Percentiles rank a stretch among this genome's conserved stretches.
These are phyloP conservation scores for Neopestalotiopsis sp. DNA, from an alignment of 2,329 filamentous ascomycete species.

Conservation along the genomic window DNA sequence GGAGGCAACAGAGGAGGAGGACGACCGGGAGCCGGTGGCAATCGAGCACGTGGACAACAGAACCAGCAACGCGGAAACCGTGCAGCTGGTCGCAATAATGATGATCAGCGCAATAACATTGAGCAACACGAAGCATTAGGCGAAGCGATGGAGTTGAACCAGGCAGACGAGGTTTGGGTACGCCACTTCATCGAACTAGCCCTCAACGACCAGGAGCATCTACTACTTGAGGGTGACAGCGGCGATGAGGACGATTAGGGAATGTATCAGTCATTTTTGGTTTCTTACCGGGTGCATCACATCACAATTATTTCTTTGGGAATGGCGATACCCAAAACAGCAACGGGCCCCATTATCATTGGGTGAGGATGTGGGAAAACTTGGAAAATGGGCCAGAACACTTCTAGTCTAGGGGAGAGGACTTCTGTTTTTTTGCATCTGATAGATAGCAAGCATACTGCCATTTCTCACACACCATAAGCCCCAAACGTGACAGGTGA, in stretches of 20 bases:
- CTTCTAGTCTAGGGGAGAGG: background rate
- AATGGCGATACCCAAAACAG: constrained; percentile 12
- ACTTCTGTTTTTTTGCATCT: background rate
- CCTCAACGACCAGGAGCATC: constrained; percentile 56
- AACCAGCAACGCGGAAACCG: constrained; percentile 27
- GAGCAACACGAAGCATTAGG: constrained; percentile 25
- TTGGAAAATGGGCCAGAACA: background rate
- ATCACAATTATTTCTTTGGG: too few species aligned
- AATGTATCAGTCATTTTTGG: background rate
- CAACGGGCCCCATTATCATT: background rate
- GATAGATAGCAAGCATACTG: background rate
- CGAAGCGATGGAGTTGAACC: constrained; percentile 41
- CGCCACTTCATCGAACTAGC: constrained; percentile 60
- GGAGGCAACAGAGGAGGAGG: constrained; percentile 34
- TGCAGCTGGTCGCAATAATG: constrained; percentile 11
- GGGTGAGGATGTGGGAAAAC: background rate
- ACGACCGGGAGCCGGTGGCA: constrained; percentile 32
- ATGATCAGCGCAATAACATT: constrained; percentile 21
- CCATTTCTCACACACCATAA: background rate
- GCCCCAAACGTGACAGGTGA: background rate
- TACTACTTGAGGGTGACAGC: constrained; percentile 45
- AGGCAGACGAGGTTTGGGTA: constrained; percentile 57
- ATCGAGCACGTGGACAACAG: constrained; percentile 15
- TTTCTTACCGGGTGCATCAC: too few species aligned
- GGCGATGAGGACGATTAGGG: constrained; percentile 36